phyloP scores from a whole-genome alignment of 1,139 yeast genomes.

The Taphrina wiesneri region DNA sequence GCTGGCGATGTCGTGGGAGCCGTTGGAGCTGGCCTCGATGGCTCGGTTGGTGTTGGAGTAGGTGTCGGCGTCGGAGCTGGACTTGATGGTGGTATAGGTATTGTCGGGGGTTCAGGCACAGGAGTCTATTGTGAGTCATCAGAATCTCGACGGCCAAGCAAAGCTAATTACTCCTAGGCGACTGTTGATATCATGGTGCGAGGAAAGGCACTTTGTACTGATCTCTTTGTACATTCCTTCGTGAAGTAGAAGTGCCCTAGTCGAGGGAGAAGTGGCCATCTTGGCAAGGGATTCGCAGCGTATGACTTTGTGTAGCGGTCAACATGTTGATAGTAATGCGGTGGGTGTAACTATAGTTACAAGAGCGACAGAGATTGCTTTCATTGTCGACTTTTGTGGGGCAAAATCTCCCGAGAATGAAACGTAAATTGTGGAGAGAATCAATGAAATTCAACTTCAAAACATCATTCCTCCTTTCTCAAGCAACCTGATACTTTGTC shows the following conservation, averaged over 20 bases:
- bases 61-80: not conserved
- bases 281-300: too few relatives aligned
- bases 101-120: not conserved
- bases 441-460: not conserved
- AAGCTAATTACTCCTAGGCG: not conserved
- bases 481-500: too few relatives aligned
- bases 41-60: not conserved
- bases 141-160: not conserved
- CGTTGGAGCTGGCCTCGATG: not conserved
- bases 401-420: not conserved
- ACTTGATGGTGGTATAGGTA: not conserved
- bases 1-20: not conserved
- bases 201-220: not conserved
- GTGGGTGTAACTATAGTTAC: too few relatives aligned
- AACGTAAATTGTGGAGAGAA: not conserved
- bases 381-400: too few relatives aligned
- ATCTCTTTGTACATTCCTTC: too few relatives aligned
- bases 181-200: not conserved
- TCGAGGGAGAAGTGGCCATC: too few relatives aligned
- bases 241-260: too few relatives aligned
- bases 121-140: not conserved
- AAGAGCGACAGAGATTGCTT: too few relatives aligned
- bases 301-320: too few relatives aligned
- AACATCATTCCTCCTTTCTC: too few relatives aligned
- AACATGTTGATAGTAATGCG: too few relatives aligned